Percentiles rank a stretch among this genome's conserved stretches.
These are phyloP conservation scores for Wickerhamiella kurtzmanii DNA, from an alignment of 805 yeast species.

Conservation along the genomic window DNA sequence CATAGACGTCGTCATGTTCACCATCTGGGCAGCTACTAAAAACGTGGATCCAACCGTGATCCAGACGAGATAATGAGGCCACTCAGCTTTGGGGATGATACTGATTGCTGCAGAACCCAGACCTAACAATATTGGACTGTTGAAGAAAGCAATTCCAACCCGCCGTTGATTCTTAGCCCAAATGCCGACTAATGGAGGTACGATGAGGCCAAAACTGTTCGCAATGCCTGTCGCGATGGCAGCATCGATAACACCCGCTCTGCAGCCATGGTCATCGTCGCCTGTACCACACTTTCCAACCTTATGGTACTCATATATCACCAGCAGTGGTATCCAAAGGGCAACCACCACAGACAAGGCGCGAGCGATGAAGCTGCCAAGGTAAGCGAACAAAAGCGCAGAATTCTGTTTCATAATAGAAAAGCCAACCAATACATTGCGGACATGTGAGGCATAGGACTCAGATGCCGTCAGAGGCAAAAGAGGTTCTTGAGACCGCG, in stretches of 20 bases:
- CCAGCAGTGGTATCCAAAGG: conserved; percentile 49
- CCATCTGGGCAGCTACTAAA: conserved; percentile 38
- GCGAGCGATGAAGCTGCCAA: conserved; percentile 51
- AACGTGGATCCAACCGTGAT: conserved; percentile 28
- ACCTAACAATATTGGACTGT: no score
- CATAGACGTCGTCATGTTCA: conserved; percentile 49
- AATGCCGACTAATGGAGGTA: conserved; percentile 53
- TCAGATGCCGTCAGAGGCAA: not conserved
- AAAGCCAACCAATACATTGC: conserved; percentile 36
- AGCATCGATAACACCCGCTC: conserved; percentile 50
- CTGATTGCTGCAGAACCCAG: conserved; percentile 11
- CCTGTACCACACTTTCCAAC: conserved; percentile 35
- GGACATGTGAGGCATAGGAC: conserved; percentile 23
- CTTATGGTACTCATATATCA: conserved; percentile 40
- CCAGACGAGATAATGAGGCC: not conserved
- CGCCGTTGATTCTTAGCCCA: not conserved
- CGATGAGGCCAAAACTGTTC: conserved; percentile 41
- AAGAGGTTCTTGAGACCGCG: conserved; percentile 7
- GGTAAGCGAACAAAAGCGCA: conserved; percentile 41
- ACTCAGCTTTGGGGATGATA: conserved; percentile 15
- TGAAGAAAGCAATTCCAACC: conserved; percentile 29
- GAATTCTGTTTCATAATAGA: conserved; percentile 33
- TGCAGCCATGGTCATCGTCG: conserved; percentile 31
- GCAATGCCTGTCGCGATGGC: conserved; percentile 60
- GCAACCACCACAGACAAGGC: conserved; percentile 46